Percentiles rank a stretch among this genome's conserved stretches.
Conservation (phyloP, 768 basidiomycete genomes). For the Tylopilus vinaceipallidus region DNA sequence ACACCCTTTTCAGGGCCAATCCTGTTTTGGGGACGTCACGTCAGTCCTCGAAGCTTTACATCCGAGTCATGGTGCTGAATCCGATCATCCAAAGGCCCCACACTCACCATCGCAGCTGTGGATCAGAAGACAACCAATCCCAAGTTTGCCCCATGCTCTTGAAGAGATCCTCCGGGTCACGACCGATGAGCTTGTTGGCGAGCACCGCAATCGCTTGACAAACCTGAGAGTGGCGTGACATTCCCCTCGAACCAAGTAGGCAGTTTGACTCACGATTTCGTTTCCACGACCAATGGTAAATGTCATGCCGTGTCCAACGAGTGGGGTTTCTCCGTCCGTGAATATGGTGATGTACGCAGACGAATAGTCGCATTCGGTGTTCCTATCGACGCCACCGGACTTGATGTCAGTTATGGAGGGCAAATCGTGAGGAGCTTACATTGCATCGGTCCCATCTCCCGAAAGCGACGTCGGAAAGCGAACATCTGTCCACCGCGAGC, state of each 20-base stretch:
- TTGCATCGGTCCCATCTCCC: conserved; percentile 93
- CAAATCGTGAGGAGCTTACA: conserved; percentile 44
- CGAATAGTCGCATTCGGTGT: conserved; percentile 94
- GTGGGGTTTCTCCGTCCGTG: conserved; percentile 59
- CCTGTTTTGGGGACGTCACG: conserved; percentile 41
- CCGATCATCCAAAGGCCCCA: neutral
- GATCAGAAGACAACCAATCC: conserved; percentile 83
- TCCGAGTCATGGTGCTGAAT: neutral
- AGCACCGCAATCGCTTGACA: conserved; percentile 79
- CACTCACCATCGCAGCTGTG: conserved; percentile 82
- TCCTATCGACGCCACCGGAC: conserved; percentile 48
- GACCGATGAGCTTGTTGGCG: conserved; percentile 78
- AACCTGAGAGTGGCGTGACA: conserved; percentile 45
- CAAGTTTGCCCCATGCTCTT: conserved; percentile 89
- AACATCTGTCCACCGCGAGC: conserved; percentile 53
- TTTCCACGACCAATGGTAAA: conserved; percentile 95
- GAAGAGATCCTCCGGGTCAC: conserved; percentile 79
- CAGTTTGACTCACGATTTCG: conserved; percentile 63
- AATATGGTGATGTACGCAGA: conserved; percentile 84
- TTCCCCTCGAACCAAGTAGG: neutral
- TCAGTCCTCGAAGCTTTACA: neutral
- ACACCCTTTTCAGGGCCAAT: conserved; percentile 96
- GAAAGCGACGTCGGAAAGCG: conserved; percentile 90
- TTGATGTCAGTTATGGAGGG: neutral
- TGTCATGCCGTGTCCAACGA: conserved; percentile 91